These are phyloP conservation scores for Hirsutella minnesotensis DNA, from an alignment of 2,329 filamentous ascomycete genomes.

Conservation along the genomic window DNA sequence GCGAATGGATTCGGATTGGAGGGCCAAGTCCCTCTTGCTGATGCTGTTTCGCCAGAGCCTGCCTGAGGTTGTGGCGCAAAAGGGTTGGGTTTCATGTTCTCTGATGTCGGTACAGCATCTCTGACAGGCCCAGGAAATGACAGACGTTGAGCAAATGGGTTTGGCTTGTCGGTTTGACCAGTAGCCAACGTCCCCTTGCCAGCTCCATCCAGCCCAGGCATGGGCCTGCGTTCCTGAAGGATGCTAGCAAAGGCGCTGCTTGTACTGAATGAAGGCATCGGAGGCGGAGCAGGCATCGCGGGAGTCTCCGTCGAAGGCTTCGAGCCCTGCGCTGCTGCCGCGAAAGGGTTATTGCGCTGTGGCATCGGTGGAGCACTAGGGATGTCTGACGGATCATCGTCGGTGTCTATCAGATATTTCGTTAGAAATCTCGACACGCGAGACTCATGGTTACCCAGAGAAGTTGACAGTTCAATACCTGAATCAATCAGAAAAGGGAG, in stretches of 20 bases:
- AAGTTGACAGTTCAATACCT: not conserved
- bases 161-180: slow-evolving; percentile 1
- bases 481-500: not conserved
- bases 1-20: slow-evolving; percentile 4
- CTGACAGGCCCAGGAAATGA: not conserved
- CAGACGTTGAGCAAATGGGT: slow-evolving; percentile 4
- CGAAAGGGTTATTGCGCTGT: not conserved
- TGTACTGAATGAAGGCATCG: not conserved
- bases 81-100: slow-evolving; percentile 1
- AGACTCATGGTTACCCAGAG: not conserved
- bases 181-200: not conserved
- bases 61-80: slow-evolving; percentile 1
- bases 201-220: not conserved
- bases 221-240: not conserved
- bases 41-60: no score
- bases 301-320: no score
- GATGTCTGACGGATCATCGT: not conserved
- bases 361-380: not conserved
- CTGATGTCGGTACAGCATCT: not conserved
- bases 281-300: not conserved
- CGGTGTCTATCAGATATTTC: not conserved
- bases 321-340: not conserved
- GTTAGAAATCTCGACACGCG: not conserved
- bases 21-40: no score
- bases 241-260: no score